Evolutionary conservation across 164 flowering plant species (phyloP).

Genomic region (Liquidambar formosana): DNA sequence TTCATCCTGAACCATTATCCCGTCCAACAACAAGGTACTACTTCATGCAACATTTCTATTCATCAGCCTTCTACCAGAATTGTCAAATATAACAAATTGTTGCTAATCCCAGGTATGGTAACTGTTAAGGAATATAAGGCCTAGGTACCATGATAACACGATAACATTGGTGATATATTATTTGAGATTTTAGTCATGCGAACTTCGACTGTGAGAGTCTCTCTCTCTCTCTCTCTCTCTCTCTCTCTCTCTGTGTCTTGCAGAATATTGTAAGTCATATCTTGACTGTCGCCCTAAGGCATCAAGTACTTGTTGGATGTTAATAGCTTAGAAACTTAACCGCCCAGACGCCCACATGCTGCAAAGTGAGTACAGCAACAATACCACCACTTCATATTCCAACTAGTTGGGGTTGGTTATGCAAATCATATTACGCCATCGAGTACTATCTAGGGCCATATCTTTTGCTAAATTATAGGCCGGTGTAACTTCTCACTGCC

Average conservation of each 20-base stretch:
- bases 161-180: not conserved
- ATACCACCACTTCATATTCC: not conserved
- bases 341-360: not conserved
- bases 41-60: not conserved
- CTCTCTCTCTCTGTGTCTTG: too few relatives aligned
- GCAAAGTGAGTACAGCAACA: not conserved
- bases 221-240: not conserved
- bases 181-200: not conserved
- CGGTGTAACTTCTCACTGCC: too few relatives aligned
- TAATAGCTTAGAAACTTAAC: not conserved
- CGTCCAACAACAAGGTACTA: slow-evolving; percentile 67
- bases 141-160: not conserved
- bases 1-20: slow-evolving; percentile 69
- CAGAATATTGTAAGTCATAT: too few relatives aligned
- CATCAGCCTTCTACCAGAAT: not conserved
- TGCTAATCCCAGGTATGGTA: not conserved
- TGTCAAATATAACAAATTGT: not conserved
- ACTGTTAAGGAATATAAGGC: not conserved
- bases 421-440: not conserved
- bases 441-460: not conserved
- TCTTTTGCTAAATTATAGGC: not conserved
- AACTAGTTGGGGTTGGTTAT: not conserved
- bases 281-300: not conserved
- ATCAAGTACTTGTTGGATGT: not conserved
- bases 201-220: not conserved